A percentile compares a stretch with the other conserved stretches of the same genome.
Evolutionary conservation across 192 early-diverging fungal genomes (phyloP).

Genomic region (Lobulomyces angularis): DNA sequence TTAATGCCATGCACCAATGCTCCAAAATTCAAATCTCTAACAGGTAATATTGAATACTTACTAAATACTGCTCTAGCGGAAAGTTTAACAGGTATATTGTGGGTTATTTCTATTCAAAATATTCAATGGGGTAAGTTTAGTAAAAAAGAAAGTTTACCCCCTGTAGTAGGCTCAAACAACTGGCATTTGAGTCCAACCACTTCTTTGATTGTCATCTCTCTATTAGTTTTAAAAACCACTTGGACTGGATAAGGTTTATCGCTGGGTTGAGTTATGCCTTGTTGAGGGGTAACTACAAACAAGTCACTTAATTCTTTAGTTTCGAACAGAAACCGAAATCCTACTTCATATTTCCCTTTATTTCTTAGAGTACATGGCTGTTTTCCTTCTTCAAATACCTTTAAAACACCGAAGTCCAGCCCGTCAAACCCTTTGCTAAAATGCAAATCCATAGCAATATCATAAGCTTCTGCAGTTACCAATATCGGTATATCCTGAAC

Average conservation of each 20-base stretch:
- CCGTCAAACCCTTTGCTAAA: conserved; percentile 51
- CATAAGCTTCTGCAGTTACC: conserved; percentile 50
- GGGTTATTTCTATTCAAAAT: conserved; percentile 51
- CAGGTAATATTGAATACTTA: conserved; percentile 37
- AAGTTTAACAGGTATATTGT: conserved; percentile 36
- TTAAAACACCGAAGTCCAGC: conserved; percentile 47
- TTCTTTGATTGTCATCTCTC: conserved; percentile 30
- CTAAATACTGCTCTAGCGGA: conserved; percentile 43
- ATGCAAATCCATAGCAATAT: conserved; percentile 48
- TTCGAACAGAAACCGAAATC: conserved; percentile 43
- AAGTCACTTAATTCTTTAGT: conserved; percentile 30
- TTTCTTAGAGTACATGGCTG: conserved; percentile 33
- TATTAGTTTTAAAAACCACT: conserved; percentile 31
- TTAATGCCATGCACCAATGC: conserved; percentile 46
- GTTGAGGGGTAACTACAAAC: conserved; percentile 32
- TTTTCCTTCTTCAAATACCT: conserved; percentile 42
- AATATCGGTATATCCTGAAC: conserved; percentile 43
- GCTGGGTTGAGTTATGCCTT: conserved; percentile 44
- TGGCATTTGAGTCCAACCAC: conserved; percentile 33
- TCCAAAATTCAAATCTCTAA: conserved; percentile 48
- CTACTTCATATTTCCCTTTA: conserved; percentile 52
- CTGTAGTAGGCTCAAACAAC: conserved; percentile 44
- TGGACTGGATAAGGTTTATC: conserved; percentile 49
- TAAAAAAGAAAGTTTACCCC: too few species aligned
- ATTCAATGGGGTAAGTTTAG: too few species aligned